Conservation (phyloP, 1,139 yeast species). For the Pichia sp. region DNA sequence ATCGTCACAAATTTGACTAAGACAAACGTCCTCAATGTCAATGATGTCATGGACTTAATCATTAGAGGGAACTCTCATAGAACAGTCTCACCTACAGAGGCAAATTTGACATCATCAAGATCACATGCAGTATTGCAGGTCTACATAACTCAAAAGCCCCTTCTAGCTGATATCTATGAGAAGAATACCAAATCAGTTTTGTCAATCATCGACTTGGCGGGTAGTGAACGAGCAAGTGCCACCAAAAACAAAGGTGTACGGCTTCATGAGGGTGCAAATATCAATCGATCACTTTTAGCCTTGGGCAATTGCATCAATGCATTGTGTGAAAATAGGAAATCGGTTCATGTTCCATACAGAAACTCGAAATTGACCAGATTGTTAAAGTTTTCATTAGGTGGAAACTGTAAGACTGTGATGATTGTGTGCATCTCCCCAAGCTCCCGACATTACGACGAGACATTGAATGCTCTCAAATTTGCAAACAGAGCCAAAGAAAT, state of each 20-base stretch:
- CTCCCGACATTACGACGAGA: conserved; percentile 81
- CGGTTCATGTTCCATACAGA: conserved; percentile 80
- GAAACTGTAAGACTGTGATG: conserved; percentile 93
- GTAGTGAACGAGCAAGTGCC: conserved; percentile 90
- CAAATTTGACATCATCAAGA: conserved; percentile 83
- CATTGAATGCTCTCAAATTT: conserved; percentile 80
- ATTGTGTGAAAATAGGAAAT: conserved; percentile 61
- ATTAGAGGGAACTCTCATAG: conserved; percentile 66
- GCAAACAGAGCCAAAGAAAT: conserved; percentile 90
- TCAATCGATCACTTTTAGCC: conserved; percentile 79
- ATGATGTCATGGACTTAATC: conserved; percentile 78
- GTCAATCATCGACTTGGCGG: conserved; percentile 86
- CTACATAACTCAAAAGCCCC: conserved; percentile 55
- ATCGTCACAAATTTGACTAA: conserved; percentile 68
- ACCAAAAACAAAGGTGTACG: conserved; percentile 78
- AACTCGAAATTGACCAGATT: conserved; percentile 84
- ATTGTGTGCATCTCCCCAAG: conserved; percentile 90
- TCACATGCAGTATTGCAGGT: conserved; percentile 91
- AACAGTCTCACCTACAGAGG: conserved; percentile 83
- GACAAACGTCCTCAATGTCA: conserved; percentile 57
- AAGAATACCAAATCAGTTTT: conserved; percentile 72
- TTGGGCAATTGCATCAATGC: conserved; percentile 94
- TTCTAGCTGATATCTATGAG: conserved; percentile 52
- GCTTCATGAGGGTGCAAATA: conserved; percentile 85
- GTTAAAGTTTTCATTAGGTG: conserved; percentile 85